phyloP scores from a whole-genome alignment of 2,329 filamentous ascomycete genomes.

The Thielaviopsis populi region DNA sequence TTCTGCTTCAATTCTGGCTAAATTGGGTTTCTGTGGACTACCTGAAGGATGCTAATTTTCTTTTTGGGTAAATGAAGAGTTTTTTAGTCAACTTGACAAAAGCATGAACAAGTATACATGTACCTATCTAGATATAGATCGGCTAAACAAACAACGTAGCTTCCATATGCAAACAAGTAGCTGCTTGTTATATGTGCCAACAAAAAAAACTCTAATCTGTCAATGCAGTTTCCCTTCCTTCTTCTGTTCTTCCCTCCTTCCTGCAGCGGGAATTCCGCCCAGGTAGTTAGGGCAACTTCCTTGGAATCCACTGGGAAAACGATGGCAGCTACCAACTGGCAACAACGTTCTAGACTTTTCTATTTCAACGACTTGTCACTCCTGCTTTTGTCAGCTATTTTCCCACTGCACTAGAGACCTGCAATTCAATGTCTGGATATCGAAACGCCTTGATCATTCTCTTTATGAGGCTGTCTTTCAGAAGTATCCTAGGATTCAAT shows the following conservation, averaged over 20 bases:
- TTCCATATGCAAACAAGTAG: not conserved
- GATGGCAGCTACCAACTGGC: not conserved
- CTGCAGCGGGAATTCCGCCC: not conserved
- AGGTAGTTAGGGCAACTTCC: not conserved
- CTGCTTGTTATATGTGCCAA: not conserved
- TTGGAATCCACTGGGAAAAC: not conserved
- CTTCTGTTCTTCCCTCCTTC: not conserved
- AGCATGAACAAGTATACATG: not conserved
- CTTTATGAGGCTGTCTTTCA: not conserved
- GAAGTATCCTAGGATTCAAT: too few relatives aligned
- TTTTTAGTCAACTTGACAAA: not conserved
- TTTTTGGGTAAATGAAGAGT: too few relatives aligned
- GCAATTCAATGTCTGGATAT: too few relatives aligned
- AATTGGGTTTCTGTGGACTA: not conserved
- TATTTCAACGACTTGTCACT: not conserved
- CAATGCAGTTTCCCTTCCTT: not conserved
- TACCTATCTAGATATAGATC: not conserved
- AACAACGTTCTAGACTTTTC: not conserved
- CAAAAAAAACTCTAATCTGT: not conserved
- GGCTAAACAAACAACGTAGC: not conserved
- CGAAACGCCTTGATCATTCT: not conserved
- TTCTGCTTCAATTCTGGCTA: not conserved
- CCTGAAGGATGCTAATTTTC: too few relatives aligned
- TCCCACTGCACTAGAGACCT: too few relatives aligned
- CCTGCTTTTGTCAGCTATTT: not conserved